Base-by-base conservation (phyloP, 495 filamentous ascomycete genomes). In the Xylaria intraflava region DNA sequence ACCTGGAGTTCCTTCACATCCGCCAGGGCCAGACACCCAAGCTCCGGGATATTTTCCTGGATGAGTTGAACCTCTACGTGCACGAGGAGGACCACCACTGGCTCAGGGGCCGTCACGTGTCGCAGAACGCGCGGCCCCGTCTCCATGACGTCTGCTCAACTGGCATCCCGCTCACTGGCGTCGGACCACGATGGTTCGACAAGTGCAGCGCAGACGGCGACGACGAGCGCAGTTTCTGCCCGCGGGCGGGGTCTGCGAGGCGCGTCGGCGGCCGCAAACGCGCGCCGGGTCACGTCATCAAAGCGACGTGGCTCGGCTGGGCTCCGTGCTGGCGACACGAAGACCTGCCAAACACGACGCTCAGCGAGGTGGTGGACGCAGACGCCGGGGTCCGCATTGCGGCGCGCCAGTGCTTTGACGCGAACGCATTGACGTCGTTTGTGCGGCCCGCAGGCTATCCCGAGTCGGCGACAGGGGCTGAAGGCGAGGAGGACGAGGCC, bases 1-100 rank as follows among this genome's bases (percentile, higher is more conserved):
- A 81, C 29, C 71, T 88, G 0, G 77, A 73, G 6, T 80, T 79
- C 62, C 77, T 81, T 47, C 73, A 69, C 12, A 62, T 86, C n/a
- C 70, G 79, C 31, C 84, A 86, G 65, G 66, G 78, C 20, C 71
- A 76, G 0, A 72, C 67, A 20, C 83, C 83, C 0, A 62, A 59
- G 3, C 69, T 88, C 0, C 71, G 81, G 17, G 70, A 68, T 24
- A 57, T 88, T 11, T 72, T 72, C 3, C 66, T 88, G 20, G 81
- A 83, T 53, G 72, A 75, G 42, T 72, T 71, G 3, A 82, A 78
- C 38, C 72, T 80, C 19, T 70, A 80, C 49, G 43, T 76, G 52
- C 68, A 74, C 48, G 64, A 77, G 65, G 68, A 81, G 36, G 73
- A 78, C 27, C 78, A 81, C 60, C 61, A 69, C 1, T 78, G 76